Base-by-base conservation (phyloP, 805 yeast species). In the Komagataella kurtzmanii region DNA sequence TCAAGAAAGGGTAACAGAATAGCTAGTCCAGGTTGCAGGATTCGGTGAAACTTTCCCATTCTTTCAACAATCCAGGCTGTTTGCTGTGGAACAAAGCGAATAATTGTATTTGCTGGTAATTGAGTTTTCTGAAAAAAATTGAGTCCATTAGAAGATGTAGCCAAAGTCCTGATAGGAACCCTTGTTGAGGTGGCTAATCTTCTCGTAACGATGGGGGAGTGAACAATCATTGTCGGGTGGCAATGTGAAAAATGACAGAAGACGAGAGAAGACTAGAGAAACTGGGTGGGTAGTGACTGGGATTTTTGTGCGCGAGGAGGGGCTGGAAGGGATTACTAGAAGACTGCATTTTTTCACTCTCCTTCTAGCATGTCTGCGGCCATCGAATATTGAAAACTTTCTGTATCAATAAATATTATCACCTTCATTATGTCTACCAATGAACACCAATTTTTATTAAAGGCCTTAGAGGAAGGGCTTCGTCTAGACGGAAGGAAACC, bases 41-140 rank as follows among this genome's bases (percentile, higher is more conserved):
- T 76, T 50, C 74, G 67, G 63, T 81, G 75, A 70, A 85, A 87
- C 62, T 83, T 84, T 36, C 96, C 96, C 96, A 87, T 87, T 55
- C 96, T 72, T 65, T 87, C 96, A 17, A 87, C 95, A 17, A 87
- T 79, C 89, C 93, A 87, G 2, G 95, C 95, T 18, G 87, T 83
- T 65, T 87, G 95, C 64, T 88, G 95, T 1, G 96, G 96, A 14
- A 87, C 95, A 63, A 87, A 87, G 58, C 86, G 72, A 45, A 85
- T 65, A 3, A 85, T 65, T 2, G 93, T 85, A 65, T 85, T 85
- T 17, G 88, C 69, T n/a, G 95, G 95, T 51, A 84, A 66, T 52
- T 75, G 70, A 49, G 77, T 79, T 50, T 72, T 74, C 62, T 81
- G 87, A 65, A 83, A 83, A 61, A 73, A 83, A 46, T 73, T 79